phyloP scores from a whole-genome alignment of 139 green algal genomes.

The Picocystis salinarum region DNA sequence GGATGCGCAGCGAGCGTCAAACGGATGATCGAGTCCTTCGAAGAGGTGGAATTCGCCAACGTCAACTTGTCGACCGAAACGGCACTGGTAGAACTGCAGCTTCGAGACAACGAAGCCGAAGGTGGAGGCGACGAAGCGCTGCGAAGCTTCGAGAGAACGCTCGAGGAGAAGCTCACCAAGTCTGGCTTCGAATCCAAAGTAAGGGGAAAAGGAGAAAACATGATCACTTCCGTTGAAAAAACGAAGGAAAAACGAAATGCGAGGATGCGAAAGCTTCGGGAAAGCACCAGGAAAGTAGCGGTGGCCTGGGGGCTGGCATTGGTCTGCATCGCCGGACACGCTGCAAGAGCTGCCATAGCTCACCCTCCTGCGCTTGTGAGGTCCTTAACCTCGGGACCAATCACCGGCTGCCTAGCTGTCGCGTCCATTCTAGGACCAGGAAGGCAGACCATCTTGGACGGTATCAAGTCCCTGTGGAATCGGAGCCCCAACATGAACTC shows the following conservation, averaged over 20 bases:
- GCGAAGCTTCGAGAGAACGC: background rate
- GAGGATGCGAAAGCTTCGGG: conserved; percentile 24
- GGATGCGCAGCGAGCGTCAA: conserved; percentile 61
- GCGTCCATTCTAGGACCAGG: conserved; percentile 61
- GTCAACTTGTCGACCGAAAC: conserved; percentile 82
- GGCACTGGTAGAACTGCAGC: conserved; percentile 46
- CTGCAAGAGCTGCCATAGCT: conserved; percentile 30
- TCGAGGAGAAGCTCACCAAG: conserved; percentile 11
- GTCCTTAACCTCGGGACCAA: conserved; percentile 38
- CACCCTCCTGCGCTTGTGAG: conserved; percentile 29
- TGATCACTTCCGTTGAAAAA: background rate
- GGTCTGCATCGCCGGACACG: conserved; percentile 52
- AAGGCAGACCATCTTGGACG: conserved; percentile 43
- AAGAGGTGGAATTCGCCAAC: conserved; percentile 26
- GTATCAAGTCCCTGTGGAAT: conserved; percentile 31
- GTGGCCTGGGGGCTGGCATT: conserved; percentile 53
- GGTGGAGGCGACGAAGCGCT: background rate
- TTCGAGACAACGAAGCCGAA: conserved; percentile 10
- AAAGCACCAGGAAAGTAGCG: conserved; percentile 34
- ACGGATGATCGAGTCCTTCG: conserved; percentile 39
- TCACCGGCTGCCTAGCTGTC: conserved; percentile 51
- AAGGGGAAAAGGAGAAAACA: too few relatives aligned
- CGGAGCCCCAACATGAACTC: conserved; percentile 91
- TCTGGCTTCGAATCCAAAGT: conserved; percentile 19
- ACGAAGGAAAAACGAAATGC: conserved; percentile 36